Conservation (phyloP, 768 basidiomycete genomes). For the Boletus sp. region DNA sequence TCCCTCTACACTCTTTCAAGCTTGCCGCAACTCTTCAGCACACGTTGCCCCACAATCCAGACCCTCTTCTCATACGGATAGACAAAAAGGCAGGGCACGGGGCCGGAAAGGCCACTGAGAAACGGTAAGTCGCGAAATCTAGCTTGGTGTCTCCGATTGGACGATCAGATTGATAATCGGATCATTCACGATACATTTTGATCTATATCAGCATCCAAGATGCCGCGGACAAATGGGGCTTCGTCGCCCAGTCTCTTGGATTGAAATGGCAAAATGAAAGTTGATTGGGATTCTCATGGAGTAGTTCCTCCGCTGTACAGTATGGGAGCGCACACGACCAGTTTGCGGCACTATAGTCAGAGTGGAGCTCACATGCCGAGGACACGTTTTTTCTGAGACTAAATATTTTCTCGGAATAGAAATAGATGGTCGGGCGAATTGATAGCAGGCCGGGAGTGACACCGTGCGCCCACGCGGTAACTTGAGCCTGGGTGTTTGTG, state of each 20-base stretch:
- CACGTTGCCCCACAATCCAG: slow-evolving; percentile 56
- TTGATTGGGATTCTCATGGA: slow-evolving; percentile 4
- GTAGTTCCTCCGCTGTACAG: not conserved
- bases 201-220: slow-evolving; percentile 60
- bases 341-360: not conserved
- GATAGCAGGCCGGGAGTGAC: not conserved
- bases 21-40: slow-evolving; percentile 77
- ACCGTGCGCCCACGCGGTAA: not conserved
- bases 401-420: not conserved
- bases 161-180: not conserved
- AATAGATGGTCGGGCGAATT: not conserved
- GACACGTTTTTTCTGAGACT: slow-evolving; percentile 1
- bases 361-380: not conserved
- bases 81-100: slow-evolving; percentile 83
- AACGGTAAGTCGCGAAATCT: slow-evolving; percentile 42
- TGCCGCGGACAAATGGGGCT: slow-evolving; percentile 75
- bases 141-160: not conserved
- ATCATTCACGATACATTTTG: not conserved
- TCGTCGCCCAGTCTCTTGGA: slow-evolving; percentile 67
- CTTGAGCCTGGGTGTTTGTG: not conserved
- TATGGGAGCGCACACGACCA: not conserved
- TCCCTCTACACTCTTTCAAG: slow-evolving; percentile 85
- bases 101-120: slow-evolving; percentile 73
- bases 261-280: slow-evolving; percentile 34
- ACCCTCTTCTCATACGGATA: slow-evolving; percentile 74